These are phyloP conservation scores for Eremothecium gossypii DNA, from an alignment of 1,139 yeast species.

Conservation along the genomic window DNA sequence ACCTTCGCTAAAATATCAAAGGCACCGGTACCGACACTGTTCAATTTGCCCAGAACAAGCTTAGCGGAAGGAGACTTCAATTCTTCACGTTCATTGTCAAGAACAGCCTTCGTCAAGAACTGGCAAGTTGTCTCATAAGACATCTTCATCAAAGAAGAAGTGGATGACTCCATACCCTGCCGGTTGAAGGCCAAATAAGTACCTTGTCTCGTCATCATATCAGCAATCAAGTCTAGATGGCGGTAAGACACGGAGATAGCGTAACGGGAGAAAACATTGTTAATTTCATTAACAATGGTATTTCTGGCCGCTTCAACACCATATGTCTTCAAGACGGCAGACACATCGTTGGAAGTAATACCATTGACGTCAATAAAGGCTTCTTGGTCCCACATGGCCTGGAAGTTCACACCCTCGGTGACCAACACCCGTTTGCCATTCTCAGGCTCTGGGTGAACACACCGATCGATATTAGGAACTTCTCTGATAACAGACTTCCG, in stretches of 20 bases:
- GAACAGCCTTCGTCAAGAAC: slow-evolving; percentile 91
- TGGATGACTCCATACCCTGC: slow-evolving; percentile 93
- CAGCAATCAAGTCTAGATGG: slow-evolving; percentile 94
- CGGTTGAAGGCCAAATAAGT: slow-evolving; percentile 93
- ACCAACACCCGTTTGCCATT: slow-evolving; percentile 66
- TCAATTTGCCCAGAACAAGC: slow-evolving; percentile 84
- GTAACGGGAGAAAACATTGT: slow-evolving; percentile 91
- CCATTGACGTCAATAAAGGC: slow-evolving; percentile 83
- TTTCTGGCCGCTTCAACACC: slow-evolving; percentile 99
- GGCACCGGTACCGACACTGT: slow-evolving; percentile 92
- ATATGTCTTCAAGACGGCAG: slow-evolving; percentile 80
- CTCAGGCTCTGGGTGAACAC: slow-evolving; percentile 73
- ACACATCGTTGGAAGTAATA: slow-evolving; percentile 85
- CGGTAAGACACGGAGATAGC: slow-evolving; percentile 90
- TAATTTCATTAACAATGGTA: slow-evolving; percentile 92
- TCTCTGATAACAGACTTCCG: slow-evolving; percentile 88
- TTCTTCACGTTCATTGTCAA: slow-evolving; percentile 84
- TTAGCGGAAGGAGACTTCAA: slow-evolving; percentile 92
- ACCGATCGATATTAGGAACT: slow-evolving; percentile 83
- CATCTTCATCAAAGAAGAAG: slow-evolving; percentile 98
- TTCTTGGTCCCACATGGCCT: slow-evolving; percentile 97
- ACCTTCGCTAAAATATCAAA: slow-evolving; percentile 76
- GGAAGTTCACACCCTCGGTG: slow-evolving; percentile 97
- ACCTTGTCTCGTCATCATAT: slow-evolving; percentile 99
- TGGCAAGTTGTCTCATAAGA: slow-evolving; percentile 98